phyloP scores from a whole-genome alignment of 2,329 filamentous ascomycete genomes.

The Nothopassalora personata region DNA sequence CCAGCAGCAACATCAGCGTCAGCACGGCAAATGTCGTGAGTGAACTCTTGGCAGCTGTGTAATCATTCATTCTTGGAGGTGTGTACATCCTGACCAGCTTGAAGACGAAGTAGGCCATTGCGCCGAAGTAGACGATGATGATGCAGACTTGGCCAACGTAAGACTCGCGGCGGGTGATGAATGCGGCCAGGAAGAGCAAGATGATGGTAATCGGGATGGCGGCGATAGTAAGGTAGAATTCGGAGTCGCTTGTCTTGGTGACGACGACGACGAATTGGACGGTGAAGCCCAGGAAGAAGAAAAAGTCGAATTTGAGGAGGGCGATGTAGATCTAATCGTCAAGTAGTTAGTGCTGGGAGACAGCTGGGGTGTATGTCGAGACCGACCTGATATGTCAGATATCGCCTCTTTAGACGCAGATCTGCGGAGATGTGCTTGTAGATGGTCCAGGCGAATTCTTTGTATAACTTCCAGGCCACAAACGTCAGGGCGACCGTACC shows the following conservation, averaged over 20 bases:
- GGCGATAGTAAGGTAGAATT: slow-evolving; percentile 80
- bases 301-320: slow-evolving; percentile 97
- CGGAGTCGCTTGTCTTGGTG: slow-evolving; percentile 58
- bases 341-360: slow-evolving; percentile 8
- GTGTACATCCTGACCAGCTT: slow-evolving; percentile 94
- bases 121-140: slow-evolving; percentile 81
- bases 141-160: slow-evolving; percentile 69
- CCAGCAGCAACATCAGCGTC: slow-evolving; percentile 79
- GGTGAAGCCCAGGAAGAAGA: slow-evolving; percentile 98
- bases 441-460: slow-evolving; percentile 98
- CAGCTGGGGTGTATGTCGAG: slow-evolving; percentile 15
- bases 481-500: slow-evolving; percentile 68
- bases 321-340: slow-evolving; percentile 84
- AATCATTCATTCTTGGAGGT: slow-evolving; percentile 49
- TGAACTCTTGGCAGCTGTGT: slow-evolving; percentile 73
- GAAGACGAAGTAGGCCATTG: slow-evolving; percentile 92
- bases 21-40: slow-evolving; percentile 92
- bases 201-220: slow-evolving; percentile 87
- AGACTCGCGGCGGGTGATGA: slow-evolving; percentile 78
- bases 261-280: slow-evolving; percentile 98
- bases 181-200: slow-evolving; percentile 79
- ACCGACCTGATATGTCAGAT: slow-evolving; percentile 87
- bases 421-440: slow-evolving; percentile 99
- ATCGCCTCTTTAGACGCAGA: slow-evolving; percentile 92
- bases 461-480: slow-evolving; percentile 90